Conservation (phyloP, 805 yeast genomes). For the Candida sanyiensis region DNA sequence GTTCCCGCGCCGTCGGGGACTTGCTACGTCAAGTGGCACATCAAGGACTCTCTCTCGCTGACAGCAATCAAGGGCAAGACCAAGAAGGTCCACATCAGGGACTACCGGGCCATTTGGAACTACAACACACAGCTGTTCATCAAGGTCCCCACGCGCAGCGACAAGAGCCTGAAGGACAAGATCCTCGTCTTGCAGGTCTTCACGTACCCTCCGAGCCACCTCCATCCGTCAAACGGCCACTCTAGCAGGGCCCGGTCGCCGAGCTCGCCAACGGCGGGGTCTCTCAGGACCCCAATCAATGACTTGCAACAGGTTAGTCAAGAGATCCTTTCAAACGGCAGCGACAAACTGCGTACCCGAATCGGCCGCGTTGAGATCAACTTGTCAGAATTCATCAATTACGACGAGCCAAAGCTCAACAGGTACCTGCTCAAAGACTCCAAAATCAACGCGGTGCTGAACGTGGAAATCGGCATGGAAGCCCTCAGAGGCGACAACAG, state of each 20-base stretch:
- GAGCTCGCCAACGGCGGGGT: not conserved
- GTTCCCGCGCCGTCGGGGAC: slow-evolving; percentile 74
- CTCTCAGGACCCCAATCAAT: not conserved
- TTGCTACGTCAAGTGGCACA: slow-evolving; percentile 58
- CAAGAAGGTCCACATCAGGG: slow-evolving; percentile 35
- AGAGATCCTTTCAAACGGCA: not conserved
- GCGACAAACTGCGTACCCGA: slow-evolving; percentile 1
- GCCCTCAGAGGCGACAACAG: slow-evolving; percentile 38
- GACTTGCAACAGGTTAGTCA: not conserved
- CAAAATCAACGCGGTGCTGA: slow-evolving; percentile 76
- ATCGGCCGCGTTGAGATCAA: slow-evolving; percentile 67
- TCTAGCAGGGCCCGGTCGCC: not conserved
- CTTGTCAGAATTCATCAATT: slow-evolving; percentile 52
- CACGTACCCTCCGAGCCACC: slow-evolving; percentile 28
- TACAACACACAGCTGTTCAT: slow-evolving; percentile 32
- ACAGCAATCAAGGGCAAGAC: slow-evolving; percentile 40
- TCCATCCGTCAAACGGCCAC: not conserved
- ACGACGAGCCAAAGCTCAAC: slow-evolving; percentile 38
- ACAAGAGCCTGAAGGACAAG: slow-evolving; percentile 32
- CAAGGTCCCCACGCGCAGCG: slow-evolving; percentile 36
- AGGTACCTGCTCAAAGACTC: slow-evolving; percentile 71
- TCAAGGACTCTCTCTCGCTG: slow-evolving; percentile 43
- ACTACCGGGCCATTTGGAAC: slow-evolving; percentile 50
- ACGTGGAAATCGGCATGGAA: slow-evolving; percentile 49
- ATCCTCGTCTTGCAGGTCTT: slow-evolving; percentile 38